Conservation (phyloP, 257 asterid species). For the Solanum bulbocastanum region DNA sequence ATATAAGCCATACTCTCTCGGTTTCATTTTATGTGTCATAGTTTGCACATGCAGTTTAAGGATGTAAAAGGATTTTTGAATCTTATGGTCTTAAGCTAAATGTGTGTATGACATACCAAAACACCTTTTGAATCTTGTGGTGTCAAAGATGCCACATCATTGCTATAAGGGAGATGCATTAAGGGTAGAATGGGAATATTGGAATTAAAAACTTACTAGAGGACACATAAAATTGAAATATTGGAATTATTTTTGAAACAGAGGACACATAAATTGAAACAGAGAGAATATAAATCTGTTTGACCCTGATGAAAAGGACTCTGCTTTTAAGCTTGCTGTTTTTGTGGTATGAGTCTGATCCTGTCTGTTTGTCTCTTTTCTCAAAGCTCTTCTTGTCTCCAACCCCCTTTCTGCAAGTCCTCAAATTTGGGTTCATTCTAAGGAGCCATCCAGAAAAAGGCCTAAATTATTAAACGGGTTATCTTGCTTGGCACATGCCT, state of each 20-base stretch:
- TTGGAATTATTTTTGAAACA: background rate
- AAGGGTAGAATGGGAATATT: background rate
- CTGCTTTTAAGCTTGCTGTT: background rate
- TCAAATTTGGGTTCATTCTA: background rate
- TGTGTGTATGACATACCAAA: background rate
- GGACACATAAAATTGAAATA: background rate
- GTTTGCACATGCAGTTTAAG: background rate
- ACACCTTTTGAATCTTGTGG: background rate
- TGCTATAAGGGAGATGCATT: background rate
- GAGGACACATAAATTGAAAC: background rate
- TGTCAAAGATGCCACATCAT: background rate
- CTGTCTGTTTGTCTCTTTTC: background rate
- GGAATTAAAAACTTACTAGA: background rate
- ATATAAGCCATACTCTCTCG: background rate
- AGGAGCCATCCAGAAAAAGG: background rate
- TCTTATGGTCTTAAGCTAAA: background rate
- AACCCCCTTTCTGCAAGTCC: background rate
- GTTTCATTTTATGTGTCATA: background rate
- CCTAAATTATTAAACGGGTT: background rate
- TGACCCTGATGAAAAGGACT: background rate
- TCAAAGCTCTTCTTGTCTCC: background rate
- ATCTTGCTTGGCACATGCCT: background rate
- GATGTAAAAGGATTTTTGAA: background rate
- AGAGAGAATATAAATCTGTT: background rate
- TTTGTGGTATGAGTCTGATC: background rate